Percentiles rank a stretch among this genome's conserved stretches.
Evolutionary conservation across 495 filamentous ascomycete species (phyloP).

Genomic region (Daldinia grandis): DNA sequence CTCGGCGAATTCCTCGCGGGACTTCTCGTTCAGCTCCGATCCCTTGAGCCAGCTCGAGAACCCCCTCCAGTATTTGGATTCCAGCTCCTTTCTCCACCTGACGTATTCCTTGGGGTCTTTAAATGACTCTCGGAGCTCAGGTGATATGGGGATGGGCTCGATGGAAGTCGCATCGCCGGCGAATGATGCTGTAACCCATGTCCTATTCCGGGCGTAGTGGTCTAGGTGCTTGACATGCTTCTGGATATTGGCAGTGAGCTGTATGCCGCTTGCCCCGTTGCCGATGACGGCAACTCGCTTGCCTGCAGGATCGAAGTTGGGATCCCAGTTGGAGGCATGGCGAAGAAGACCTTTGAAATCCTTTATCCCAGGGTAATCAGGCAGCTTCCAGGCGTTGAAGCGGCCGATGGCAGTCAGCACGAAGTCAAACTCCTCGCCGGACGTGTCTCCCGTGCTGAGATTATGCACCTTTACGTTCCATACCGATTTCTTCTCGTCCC

Average conservation of each 20-base stretch:
- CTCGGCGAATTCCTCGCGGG: conserved; percentile 60
- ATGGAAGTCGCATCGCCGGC: conserved; percentile 53
- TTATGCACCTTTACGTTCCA: conserved; percentile 59
- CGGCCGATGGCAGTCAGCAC: conserved; percentile 64
- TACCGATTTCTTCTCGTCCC: conserved; percentile 59
- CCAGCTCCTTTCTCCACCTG: conserved; percentile 57
- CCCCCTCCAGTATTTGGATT: conserved; percentile 65
- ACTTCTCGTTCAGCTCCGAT: conserved; percentile 57
- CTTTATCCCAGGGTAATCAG: conserved; percentile 62
- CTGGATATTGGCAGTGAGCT: conserved; percentile 67
- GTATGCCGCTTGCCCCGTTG: conserved; percentile 65
- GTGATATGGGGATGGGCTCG: conserved; percentile 59
- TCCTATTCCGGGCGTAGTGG: conserved; percentile 71
- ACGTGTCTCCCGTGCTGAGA: conserved; percentile 46
- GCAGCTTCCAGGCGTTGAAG: conserved; percentile 66
- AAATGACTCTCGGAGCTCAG: conserved; percentile 56
- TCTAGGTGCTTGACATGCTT: conserved; percentile 62
- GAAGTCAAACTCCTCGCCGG: conserved; percentile 53
- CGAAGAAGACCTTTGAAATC: conserved; percentile 65
- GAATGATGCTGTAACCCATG: conserved; percentile 70
- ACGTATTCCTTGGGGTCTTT: conserved; percentile 55
- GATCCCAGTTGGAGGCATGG: conserved; percentile 61
- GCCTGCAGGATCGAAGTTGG: conserved; percentile 58
- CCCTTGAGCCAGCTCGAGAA: conserved; percentile 65
- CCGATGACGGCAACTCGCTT: conserved; percentile 66